Evolutionary conservation across 192 early-diverging fungal species (phyloP).

Genomic region (Entomortierella lignicola): DNA sequence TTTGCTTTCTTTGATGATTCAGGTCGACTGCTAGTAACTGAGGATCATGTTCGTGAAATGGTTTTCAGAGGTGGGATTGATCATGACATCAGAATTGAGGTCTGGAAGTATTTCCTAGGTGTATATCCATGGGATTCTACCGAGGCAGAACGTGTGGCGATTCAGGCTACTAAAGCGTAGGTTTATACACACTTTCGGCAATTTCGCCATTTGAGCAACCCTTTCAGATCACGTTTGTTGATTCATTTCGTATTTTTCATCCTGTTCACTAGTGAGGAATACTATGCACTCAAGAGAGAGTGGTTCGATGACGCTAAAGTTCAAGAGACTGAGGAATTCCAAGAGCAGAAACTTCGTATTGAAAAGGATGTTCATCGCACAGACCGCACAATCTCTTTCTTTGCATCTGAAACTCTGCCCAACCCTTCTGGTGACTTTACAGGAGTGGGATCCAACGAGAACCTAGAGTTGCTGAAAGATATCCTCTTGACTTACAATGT

Average conservation of each 20-base stretch:
- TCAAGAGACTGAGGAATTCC: constrained; percentile 65
- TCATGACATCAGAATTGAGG: constrained; percentile 79
- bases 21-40: constrained; percentile 60
- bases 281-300: constrained; percentile 69
- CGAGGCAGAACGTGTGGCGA: constrained; percentile 72
- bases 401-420: constrained; percentile 73
- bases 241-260: not conserved
- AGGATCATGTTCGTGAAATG: constrained; percentile 64
- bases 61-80: constrained; percentile 86
- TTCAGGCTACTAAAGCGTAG: constrained; percentile 65
- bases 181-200: constrained; percentile 3
- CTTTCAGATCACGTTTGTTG: not conserved
- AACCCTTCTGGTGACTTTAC: constrained; percentile 59
- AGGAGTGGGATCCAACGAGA: constrained; percentile 72
- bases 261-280: constrained; percentile 62
- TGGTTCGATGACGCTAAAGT: constrained; percentile 74
- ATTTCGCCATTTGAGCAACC: too few species aligned
- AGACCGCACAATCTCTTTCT: constrained; percentile 88
- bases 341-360: constrained; percentile 81
- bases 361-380: constrained; percentile 99
- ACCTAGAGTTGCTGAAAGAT: constrained; percentile 90
- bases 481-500: constrained; percentile 94
- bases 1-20: constrained; percentile 72
- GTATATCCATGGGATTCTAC: constrained; percentile 89
- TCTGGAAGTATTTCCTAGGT: constrained; percentile 91